phyloP scores from a whole-genome alignment of 805 yeast genomes.

The Sugiyamaella lignohabitans region DNA sequence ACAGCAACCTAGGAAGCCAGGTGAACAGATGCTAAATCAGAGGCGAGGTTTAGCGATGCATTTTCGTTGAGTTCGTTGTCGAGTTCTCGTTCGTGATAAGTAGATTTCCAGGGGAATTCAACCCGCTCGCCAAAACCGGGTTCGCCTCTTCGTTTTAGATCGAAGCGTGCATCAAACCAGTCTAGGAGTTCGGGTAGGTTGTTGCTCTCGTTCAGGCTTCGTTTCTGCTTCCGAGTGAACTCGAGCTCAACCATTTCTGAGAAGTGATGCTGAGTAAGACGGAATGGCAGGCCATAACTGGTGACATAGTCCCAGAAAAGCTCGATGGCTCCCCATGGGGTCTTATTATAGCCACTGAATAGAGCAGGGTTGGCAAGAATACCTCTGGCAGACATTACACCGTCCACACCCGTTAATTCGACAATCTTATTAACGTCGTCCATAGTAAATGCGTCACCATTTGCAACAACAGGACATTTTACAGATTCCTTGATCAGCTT shows the following conservation, averaged over 20 bases:
- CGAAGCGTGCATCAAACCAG: constrained; percentile 72
- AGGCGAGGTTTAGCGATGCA: no score
- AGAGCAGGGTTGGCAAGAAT: constrained; percentile 78
- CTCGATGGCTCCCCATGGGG: constrained; percentile 93
- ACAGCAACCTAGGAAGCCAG: no score
- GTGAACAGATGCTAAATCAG: no score
- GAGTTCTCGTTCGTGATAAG: neutral
- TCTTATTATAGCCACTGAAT: constrained; percentile 61
- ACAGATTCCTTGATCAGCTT: constrained; percentile 52
- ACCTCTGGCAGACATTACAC: constrained; percentile 95
- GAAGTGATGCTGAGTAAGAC: constrained; percentile 80
- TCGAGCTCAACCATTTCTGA: constrained; percentile 72
- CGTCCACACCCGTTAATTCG: constrained; percentile 68
- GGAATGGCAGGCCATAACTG: constrained; percentile 77
- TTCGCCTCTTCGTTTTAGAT: constrained; percentile 61
- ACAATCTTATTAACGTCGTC: constrained; percentile 61
- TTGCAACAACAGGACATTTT: constrained; percentile 78
- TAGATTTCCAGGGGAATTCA: constrained; percentile 9
- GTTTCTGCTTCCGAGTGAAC: constrained; percentile 43
- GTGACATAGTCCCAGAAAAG: constrained; percentile 71
- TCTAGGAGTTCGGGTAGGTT: constrained; percentile 62
- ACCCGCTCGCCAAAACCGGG: constrained; percentile 50
- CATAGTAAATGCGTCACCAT: constrained; percentile 83
- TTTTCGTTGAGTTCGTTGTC: no score
- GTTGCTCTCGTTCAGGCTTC: constrained; percentile 57